Base-by-base conservation (phyloP, 768 basidiomycete species). In the Kwoniella pini region DNA sequence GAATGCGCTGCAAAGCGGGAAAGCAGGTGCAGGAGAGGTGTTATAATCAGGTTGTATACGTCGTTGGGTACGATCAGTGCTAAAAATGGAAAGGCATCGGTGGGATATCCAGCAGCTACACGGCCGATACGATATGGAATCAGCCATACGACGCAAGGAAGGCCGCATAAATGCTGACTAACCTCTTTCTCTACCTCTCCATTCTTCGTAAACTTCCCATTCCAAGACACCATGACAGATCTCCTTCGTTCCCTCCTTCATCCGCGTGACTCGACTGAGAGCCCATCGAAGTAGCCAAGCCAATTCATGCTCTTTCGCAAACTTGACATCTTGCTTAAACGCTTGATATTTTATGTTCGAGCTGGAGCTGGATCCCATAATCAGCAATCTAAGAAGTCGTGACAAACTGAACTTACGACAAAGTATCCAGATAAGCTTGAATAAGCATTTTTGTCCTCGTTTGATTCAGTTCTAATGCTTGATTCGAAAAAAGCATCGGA, bases 221-320 rank as follows among this genome's bases (percentile, higher is more conserved):
- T 87, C 84, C 40, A 98, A 74, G 27, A 97, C 80, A 4, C 96
- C 96, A 54, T 67, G 60, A 27, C 24, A 61, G 0, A 63, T 31
- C 40, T 69, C 67, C 4, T 55, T 51, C 9, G 30, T 42, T 11
- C 54, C 13, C 19, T 71, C 74, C 24, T 63, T 85, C 82, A 88
- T 83, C 46, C 91, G 79, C 33, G 90, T 84, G 45, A 91, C 85
- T 24, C 93, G 81, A 2, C 87, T 88, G 4, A 98, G 83, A 30
- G 87, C 91, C 96, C 96, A 99, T 22, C 94, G 86, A 30, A 98
- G 81, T 69, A 88, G 85, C 87, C 94, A 93, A 4, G 88, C 92
- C 13, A 98, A 81, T 71, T 96, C 90, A 62, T 94, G 87, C 11
- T 90, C 87, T 4, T 86, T 87, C 0, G 91, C 89, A 71, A 95